These are phyloP conservation scores for Cytidiella melzeri DNA, from an alignment of 768 basidiomycete species.

Conservation along the genomic window DNA sequence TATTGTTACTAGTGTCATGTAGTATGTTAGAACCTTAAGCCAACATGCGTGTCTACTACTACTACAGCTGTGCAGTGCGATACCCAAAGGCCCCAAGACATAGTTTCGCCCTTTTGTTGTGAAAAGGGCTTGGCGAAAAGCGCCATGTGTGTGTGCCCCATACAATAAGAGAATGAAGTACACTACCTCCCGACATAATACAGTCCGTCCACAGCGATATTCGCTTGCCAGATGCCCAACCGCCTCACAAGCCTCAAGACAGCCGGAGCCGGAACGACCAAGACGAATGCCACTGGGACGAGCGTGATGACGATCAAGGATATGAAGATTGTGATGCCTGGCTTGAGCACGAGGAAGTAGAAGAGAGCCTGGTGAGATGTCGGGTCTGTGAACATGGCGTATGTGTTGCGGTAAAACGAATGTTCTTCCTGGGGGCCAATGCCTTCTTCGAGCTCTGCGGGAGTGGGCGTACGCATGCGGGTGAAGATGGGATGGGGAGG, in stretches of 20 bases:
- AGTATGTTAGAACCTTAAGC: no score
- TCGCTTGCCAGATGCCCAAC: slow-evolving; percentile 79
- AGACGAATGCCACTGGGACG: slow-evolving; percentile 49
- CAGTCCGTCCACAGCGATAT: slow-evolving; percentile 71
- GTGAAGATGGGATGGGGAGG: slow-evolving; percentile 73
- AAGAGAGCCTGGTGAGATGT: slow-evolving; percentile 83
- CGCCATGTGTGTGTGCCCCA: no score
- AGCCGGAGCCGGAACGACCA: slow-evolving; percentile 64
- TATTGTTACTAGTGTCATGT: no score
- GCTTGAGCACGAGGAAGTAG: slow-evolving; percentile 86
- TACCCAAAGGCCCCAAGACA: no score
- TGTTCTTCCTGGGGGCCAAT: slow-evolving; percentile 33
- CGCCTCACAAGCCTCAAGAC: slow-evolving; percentile 57
- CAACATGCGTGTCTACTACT: no score
- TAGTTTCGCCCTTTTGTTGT: no score
- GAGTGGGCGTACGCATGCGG: slow-evolving; percentile 45
- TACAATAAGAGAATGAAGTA: no score
- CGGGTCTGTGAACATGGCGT: slow-evolving; percentile 79
- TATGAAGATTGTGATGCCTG: slow-evolving; percentile 66
- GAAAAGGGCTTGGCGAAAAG: no score
- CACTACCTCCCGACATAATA: slow-evolving; percentile 24
- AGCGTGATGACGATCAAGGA: slow-evolving; percentile 48
- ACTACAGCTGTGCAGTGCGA: no score
- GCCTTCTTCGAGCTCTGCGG: slow-evolving; percentile 46
- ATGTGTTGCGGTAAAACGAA: slow-evolving; percentile 78